A percentile compares a stretch with the other conserved stretches of the same genome.
Conservation (phyloP, 108 stramenopile species). For the Mayamaea pseudoterrestris region DNA sequence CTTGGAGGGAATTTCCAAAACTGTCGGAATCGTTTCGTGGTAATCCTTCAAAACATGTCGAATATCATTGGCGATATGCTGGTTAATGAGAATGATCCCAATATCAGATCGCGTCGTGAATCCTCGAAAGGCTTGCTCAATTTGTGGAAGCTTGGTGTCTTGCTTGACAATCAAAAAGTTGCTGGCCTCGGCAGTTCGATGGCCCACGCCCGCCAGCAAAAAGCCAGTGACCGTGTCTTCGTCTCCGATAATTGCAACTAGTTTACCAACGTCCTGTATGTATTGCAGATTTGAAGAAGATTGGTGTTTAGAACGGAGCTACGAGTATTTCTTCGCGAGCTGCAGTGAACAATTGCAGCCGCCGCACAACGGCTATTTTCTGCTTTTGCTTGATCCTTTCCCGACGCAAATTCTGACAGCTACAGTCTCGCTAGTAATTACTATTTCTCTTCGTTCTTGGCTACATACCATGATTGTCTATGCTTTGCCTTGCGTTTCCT, state of each 20-base stretch:
- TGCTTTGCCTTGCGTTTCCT: too few species aligned
- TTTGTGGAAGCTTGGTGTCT: constrained; percentile 58
- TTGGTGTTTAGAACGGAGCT: too few species aligned
- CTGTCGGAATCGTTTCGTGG: constrained; percentile 91
- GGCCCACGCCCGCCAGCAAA: constrained; percentile 93
- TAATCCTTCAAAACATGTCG: constrained; percentile 95
- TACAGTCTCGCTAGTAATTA: too few species aligned
- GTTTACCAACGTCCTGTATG: constrained; percentile 81
- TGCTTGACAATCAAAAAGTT: constrained; percentile 95
- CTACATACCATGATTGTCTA: too few species aligned
- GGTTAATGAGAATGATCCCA: constrained; percentile 96
- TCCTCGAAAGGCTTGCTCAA: constrained; percentile 71
- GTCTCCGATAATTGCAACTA: constrained; percentile 86
- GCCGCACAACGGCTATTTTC: too few species aligned
- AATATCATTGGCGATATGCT: constrained; percentile 93
- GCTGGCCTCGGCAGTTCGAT: constrained; percentile 84
- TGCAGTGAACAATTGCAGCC: too few species aligned
- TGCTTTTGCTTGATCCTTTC: too few species aligned
- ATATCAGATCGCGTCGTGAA: constrained; percentile 84
- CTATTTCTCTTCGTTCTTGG: too few species aligned
- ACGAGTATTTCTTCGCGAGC: too few species aligned
- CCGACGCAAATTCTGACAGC: too few species aligned
- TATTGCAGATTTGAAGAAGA: too few species aligned
- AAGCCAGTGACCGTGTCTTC: constrained; percentile 98
- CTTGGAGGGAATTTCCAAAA: constrained; percentile 96